Evolutionary conservation across 179 eudicot species (phyloP), one percentile per base, ranked within the genome.

Genomic region (Spergularia azorica): DNA sequence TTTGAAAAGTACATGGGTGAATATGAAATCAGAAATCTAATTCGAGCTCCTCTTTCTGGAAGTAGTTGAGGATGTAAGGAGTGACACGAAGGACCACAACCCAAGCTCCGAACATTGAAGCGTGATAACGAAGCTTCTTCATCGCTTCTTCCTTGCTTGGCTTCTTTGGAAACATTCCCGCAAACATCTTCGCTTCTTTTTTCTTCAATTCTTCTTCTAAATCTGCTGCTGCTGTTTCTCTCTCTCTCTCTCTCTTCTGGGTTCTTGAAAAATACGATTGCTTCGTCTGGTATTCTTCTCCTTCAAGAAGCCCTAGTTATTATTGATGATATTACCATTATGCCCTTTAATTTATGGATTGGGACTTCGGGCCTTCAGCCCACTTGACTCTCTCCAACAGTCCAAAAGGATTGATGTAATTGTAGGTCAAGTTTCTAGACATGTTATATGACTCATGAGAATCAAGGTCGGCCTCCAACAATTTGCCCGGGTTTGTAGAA

Each of bases 61-160:
- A 81, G 79, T 83, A 92, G 59, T 87, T 79, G 65, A 92, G 93
- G 62, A 92, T 3, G 84, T 84, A 89, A 11, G 97, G 96, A 15
- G 94, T 84, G 85, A 85, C 78, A 2, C 96, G 96, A 79, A 92
- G 75, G 1, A 79, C 88, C 6, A 79, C 83, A 26, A 88, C 87
- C 94, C 91, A 92, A 2, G 85, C 91, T 2, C 94, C 96, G 76
- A 92, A 88, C 83, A 86, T 63, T 1, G 84, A 83, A 1, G 60
- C 89, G 54, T 90, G 91, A 21, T 43, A 56, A 8, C 84, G 80
- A 15, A 90, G 88, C 87, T 90, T 83, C 89, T 87, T 92, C 77
- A 86, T 72, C 15, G 98, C 98, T 60, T 70, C 88, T 71, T 86
- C 89, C 59, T 90, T 90, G 87, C 89, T 90, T 10, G 96, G 97